Evolutionary conservation across 1,139 yeast species (phyloP).

Genomic region (Citeromyces siamensis): DNA sequence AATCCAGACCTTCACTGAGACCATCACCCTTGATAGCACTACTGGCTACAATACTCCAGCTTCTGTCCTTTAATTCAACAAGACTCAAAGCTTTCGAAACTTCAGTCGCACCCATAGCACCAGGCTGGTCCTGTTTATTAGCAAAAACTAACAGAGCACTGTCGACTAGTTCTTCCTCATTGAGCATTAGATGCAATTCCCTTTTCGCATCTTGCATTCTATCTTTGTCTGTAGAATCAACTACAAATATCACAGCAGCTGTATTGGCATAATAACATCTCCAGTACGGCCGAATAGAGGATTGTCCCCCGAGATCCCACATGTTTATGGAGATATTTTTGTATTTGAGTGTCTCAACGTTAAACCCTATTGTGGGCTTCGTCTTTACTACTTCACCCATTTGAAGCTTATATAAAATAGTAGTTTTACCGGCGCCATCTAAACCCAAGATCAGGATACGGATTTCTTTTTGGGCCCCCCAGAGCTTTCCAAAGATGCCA

Average conservation of each 20-base stretch:
- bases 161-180: conserved; percentile 84
- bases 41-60: conserved; percentile 97
- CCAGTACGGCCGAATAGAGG: conserved; percentile 96
- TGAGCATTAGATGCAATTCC: conserved; percentile 83
- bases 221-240: conserved; percentile 93
- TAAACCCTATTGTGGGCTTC: conserved; percentile 94
- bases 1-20: conserved; percentile 88
- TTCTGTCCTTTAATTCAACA: conserved; percentile 85
- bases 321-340: conserved; percentile 81
- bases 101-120: conserved; percentile 90
- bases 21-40: conserved; percentile 97
- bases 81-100: conserved; percentile 80
- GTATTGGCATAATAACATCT: conserved; percentile 94
- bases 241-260: conserved; percentile 92
- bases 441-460: conserved; percentile 85
- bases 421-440: conserved; percentile 98
- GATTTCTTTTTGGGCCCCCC: conserved; percentile 88
- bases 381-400: conserved; percentile 92
- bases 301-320: conserved; percentile 96
- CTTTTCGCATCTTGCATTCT: conserved; percentile 81
- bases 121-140: conserved; percentile 94
- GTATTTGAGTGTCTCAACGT: conserved; percentile 86
- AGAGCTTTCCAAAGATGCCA: conserved; percentile 70
- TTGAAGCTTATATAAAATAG: conserved; percentile 83
- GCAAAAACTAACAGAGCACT: conserved; percentile 92